phyloP scores from a whole-genome alignment of 176 grass and related monocot genomes.

The Bolboschoenus planiculmis region DNA sequence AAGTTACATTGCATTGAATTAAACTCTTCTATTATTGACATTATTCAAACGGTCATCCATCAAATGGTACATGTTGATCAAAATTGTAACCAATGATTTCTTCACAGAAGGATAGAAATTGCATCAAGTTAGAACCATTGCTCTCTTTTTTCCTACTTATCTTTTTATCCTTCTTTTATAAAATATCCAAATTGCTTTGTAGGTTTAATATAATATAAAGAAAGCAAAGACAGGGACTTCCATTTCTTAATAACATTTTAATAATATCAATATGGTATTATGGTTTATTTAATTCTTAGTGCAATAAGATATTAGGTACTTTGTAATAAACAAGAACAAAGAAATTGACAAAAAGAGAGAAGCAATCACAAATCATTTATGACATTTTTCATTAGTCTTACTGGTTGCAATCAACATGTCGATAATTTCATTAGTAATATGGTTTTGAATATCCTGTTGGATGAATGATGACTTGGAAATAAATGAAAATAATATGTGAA shows the following conservation, averaged over 20 bases:
- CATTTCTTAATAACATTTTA: background rate
- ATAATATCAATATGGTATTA: too few relatives aligned
- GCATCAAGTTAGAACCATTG: background rate
- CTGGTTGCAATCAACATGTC: background rate
- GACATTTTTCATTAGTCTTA: background rate
- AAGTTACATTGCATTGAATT: too few relatives aligned
- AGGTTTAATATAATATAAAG: background rate
- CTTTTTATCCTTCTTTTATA: background rate
- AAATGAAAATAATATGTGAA: background rate
- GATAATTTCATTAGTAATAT: background rate
- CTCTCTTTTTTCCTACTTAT: background rate
- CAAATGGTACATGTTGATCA: too few relatives aligned
- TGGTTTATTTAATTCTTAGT: too few relatives aligned
- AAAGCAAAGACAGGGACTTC: background rate
- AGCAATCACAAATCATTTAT: background rate
- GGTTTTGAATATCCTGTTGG: background rate
- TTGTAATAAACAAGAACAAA: background rate
- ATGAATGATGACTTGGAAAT: background rate
- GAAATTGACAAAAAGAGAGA: background rate
- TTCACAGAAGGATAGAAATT: too few relatives aligned
- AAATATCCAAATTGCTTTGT: background rate
- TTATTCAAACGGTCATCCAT: too few relatives aligned
- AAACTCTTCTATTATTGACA: too few relatives aligned
- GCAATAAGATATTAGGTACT: too few relatives aligned
- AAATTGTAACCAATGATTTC: too few relatives aligned